phyloP scores from a whole-genome alignment of 148 eudicot species.

The Camellia granthamiana region DNA sequence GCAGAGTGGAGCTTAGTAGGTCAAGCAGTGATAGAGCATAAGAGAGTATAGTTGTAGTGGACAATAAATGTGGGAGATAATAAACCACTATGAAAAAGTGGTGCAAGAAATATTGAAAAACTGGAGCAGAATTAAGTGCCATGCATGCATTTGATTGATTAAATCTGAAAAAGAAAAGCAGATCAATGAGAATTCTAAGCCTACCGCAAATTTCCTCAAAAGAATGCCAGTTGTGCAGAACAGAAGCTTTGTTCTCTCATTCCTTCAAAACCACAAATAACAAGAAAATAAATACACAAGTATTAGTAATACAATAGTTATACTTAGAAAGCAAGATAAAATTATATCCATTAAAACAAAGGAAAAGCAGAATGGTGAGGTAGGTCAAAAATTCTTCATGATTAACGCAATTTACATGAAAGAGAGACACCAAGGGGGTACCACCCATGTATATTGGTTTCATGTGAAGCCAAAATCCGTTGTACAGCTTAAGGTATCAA shows the following conservation, averaged over 20 bases:
- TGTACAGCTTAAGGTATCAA: neutral
- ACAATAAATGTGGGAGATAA: neutral
- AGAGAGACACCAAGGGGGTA: neutral
- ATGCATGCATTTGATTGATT: neutral
- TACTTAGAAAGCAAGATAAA: neutral
- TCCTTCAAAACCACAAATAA: constrained; percentile 43
- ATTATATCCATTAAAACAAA: neutral
- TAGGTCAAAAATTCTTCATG: neutral
- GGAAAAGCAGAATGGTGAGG: neutral
- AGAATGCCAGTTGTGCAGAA: constrained; percentile 99
- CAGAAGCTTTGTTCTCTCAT: constrained; percentile 81
- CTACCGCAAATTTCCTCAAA: constrained; percentile 80
- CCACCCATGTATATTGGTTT: neutral
- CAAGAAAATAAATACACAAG: constrained; percentile 10
- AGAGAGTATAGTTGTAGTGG: neutral
- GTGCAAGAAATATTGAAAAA: neutral
- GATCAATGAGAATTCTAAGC: constrained; percentile 18
- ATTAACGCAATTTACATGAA: neutral
- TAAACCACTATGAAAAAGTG: too few species aligned
- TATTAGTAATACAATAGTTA: neutral
- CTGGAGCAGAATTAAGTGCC: neutral
- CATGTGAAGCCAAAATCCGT: neutral
- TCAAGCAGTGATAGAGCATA: constrained; percentile 1
- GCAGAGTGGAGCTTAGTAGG: neutral
- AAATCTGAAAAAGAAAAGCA: neutral